Base-by-base conservation (phyloP, 495 filamentous ascomycete species). In the Hypoxylon rickii region DNA sequence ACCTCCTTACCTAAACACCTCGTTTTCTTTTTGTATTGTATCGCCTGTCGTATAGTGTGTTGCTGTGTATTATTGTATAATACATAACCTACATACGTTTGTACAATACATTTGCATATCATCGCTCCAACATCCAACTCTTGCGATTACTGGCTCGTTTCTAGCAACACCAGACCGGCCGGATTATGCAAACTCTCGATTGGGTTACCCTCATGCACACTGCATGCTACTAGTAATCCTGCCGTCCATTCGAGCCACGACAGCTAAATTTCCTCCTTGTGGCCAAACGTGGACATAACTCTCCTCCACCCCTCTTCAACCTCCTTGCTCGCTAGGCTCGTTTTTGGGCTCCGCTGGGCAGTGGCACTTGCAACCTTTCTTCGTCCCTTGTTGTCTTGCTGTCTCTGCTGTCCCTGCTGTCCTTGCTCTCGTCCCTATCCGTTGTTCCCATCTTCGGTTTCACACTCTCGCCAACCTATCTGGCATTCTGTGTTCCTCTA, bases 221-320 rank as follows among this genome's bases (percentile, higher is more conserved):
- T 77, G 76, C 76, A 77, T 68, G 69, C 71, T 69, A 70, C 65
- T 71, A 69, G 71, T 70, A 73, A 71, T 71, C 74, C 57, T 71
- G 74, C 71, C 70, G 73, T 67, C 78, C 74, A 83, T 78, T 82
- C 77, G 80, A 83, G 80, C 80, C 80, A 83, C 80, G 80, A 83
- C 80, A 83, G 44, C 61, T 43, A 63, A 65, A 51, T 58, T 58
- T 55, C 52, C 40, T 57, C 58, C 41, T 41, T 67, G 51, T 57
- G 61, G 57, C 57, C 61, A 59, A 60, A 65, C 51, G 54, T 63
- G 64, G 64, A 65, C 64, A 57, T 55, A 52, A 63, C 55, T 59
- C 40, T 58, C 34, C 18, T 61, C 51, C 51, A 38, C 52, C 55
- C 50, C 43, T 46, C 55, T 50, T 49, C 21, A 43, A 40, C 51